phyloP scores from a whole-genome alignment of 2,329 filamentous ascomycete genomes.

The Colletotrichum cordylinicola region DNA sequence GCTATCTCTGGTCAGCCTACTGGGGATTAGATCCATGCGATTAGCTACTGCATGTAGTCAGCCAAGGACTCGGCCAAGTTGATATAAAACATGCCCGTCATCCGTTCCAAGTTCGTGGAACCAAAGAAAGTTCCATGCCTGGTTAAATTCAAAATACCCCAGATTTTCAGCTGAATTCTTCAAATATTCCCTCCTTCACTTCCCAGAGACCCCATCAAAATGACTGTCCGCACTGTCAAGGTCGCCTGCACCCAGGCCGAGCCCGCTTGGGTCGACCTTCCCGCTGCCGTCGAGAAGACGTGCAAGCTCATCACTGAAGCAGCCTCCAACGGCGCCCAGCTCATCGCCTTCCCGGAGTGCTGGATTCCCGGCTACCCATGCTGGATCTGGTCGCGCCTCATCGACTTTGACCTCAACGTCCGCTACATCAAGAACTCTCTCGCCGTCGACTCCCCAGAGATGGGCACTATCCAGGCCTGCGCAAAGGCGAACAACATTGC shows the following conservation, averaged over 20 bases:
- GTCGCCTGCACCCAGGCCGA: slow-evolving; percentile 63
- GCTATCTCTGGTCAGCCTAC: neutral
- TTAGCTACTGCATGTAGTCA: neutral
- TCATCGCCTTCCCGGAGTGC: slow-evolving; percentile 61
- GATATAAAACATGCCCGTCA: neutral
- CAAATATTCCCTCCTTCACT: neutral
- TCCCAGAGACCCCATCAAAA: neutral
- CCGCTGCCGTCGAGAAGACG: slow-evolving; percentile 60
- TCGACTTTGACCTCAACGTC: slow-evolving; percentile 29
- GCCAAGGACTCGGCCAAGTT: neutral
- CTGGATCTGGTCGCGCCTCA: slow-evolving; percentile 41
- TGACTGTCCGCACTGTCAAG: slow-evolving; percentile 16
- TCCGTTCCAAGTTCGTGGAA: neutral
- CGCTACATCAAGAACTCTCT: slow-evolving; percentile 48
- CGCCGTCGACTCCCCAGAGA: slow-evolving; percentile 45
- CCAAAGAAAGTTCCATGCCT: neutral
- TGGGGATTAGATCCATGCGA: neutral
- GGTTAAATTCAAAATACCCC: neutral
- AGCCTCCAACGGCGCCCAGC: slow-evolving; percentile 54
- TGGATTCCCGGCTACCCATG: slow-evolving; percentile 63
- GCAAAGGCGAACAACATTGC: slow-evolving; percentile 48
- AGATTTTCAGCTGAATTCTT: neutral
- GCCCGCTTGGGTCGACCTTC: slow-evolving; percentile 65
- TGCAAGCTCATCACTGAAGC: slow-evolving; percentile 62
- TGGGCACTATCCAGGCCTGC: slow-evolving; percentile 45